Percentiles rank a stretch among this genome's conserved stretches.
phyloP scores from a whole-genome alignment of 352 stramenopile species.

The Globisporangium cederbergense region DNA sequence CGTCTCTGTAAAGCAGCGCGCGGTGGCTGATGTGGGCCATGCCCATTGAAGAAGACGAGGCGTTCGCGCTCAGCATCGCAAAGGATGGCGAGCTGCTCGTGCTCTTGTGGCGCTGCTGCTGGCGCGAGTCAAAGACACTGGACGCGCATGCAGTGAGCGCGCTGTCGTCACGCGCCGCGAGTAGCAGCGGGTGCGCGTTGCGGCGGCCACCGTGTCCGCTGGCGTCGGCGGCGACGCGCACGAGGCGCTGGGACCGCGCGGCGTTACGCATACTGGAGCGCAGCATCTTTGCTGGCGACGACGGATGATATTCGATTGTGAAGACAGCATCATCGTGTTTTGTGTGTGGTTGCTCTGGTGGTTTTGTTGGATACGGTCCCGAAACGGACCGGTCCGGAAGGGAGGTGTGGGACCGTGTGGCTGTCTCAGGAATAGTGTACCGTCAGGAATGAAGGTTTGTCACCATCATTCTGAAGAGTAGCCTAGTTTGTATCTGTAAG shows the following conservation, averaged over 20 bases:
- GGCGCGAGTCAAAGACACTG: constrained; percentile 10
- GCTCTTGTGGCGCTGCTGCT: constrained; percentile 13
- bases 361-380: not conserved
- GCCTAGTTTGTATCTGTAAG: too few relatives aligned
- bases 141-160: constrained; percentile 24
- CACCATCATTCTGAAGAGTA: too few relatives aligned
- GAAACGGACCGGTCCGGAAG: not conserved
- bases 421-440: not conserved
- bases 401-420: not conserved
- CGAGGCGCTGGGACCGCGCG: constrained; percentile 31
- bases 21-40: constrained; percentile 7
- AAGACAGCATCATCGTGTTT: not conserved
- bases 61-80: not conserved
- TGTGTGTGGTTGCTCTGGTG: not conserved
- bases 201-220: not conserved
- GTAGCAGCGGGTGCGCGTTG: constrained; percentile 14
- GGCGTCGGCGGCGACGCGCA: constrained; percentile 19
- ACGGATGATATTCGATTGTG: constrained; percentile 6
- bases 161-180: constrained; percentile 18
- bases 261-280: constrained; percentile 39
- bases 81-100: constrained; percentile 2
- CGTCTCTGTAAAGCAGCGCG: constrained; percentile 19
- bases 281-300: constrained; percentile 25
- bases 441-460: too few relatives aligned
- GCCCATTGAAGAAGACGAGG: not conserved